Evolutionary conservation across 2,329 filamentous ascomycete genomes (phyloP).

Genomic region (Helminthosporium solani): DNA sequence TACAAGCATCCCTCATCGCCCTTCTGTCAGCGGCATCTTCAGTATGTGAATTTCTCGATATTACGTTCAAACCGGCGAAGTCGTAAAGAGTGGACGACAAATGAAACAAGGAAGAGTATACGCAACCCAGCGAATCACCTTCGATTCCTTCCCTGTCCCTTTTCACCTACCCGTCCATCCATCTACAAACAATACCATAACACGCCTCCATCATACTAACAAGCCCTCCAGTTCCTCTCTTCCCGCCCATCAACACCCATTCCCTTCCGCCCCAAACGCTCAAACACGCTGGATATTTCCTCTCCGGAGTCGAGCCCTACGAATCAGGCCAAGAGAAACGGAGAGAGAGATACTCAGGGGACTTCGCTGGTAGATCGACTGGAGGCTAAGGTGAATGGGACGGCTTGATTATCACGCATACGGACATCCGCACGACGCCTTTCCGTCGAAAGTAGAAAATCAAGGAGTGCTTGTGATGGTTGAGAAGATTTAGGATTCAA

Average conservation of each 20-base stretch:
- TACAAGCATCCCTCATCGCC: constrained; percentile 84
- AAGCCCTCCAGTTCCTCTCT: constrained; percentile 63
- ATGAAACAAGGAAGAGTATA: background rate
- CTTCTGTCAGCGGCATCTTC: constrained; percentile 82
- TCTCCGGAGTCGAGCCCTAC: constrained; percentile 27
- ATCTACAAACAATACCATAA: background rate
- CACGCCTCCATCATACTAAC: background rate
- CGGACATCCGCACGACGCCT: too few species aligned
- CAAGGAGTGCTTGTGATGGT: too few species aligned
- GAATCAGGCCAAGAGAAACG: constrained; percentile 3
- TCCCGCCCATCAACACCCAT: constrained; percentile 70
- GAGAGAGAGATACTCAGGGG: constrained; percentile 8
- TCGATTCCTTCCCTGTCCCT: background rate
- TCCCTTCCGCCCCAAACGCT: constrained; percentile 59
- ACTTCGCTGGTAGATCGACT: constrained; percentile 28
- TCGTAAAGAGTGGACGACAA: background rate
- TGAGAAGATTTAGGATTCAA: too few species aligned
- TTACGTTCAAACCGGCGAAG: background rate
- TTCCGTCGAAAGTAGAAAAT: too few species aligned
- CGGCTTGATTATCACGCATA: background rate
- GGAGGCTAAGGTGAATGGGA: constrained; percentile 32
- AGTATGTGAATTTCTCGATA: constrained; percentile 54
- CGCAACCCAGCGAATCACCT: background rate
- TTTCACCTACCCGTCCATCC: background rate
- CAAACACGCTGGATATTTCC: constrained; percentile 48